Conservation (phyloP, 495 filamentous ascomycete genomes). For the Penicillium crystallinum region DNA sequence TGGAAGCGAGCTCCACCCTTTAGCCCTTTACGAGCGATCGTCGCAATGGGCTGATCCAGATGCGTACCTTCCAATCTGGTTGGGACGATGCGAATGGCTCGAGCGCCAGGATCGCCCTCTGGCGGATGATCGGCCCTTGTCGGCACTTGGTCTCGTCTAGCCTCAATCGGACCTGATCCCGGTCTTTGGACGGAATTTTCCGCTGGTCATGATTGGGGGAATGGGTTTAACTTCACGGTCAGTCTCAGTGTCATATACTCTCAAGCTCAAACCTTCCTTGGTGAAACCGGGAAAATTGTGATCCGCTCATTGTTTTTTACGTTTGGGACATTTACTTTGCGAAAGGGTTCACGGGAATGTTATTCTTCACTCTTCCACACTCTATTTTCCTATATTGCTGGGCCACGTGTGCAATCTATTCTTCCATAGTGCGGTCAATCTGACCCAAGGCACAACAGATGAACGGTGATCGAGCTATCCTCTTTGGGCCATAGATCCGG, state of each 20-base stretch:
- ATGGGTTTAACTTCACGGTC: no score
- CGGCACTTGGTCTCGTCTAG: constrained; percentile 25
- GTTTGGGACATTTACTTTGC: no score
- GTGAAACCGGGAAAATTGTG: constrained; percentile 6
- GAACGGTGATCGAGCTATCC: constrained; percentile 3
- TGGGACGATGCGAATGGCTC: no score
- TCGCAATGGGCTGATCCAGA: no score
- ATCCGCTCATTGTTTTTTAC: no score
- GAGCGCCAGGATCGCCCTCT: constrained; percentile 18
- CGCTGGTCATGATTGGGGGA: constrained; percentile 19
- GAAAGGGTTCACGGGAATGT: neutral
- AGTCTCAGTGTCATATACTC: no score
- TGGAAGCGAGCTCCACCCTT: constrained; percentile 29
- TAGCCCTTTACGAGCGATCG: constrained; percentile 19
- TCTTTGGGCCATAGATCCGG: constrained; percentile 9
- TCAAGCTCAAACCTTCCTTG: no score
- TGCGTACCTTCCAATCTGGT: no score
- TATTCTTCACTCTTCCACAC: neutral
- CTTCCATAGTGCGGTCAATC: neutral
- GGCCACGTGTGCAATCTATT: neutral
- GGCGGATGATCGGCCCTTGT: constrained; percentile 13
- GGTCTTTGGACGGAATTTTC: constrained; percentile 10
- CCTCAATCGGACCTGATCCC: constrained; percentile 1
- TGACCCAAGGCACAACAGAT: neutral
- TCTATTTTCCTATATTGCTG: neutral